These are phyloP conservation scores for Boletales sp. DNA, from an alignment of 768 basidiomycete genomes.

Conservation along the genomic window DNA sequence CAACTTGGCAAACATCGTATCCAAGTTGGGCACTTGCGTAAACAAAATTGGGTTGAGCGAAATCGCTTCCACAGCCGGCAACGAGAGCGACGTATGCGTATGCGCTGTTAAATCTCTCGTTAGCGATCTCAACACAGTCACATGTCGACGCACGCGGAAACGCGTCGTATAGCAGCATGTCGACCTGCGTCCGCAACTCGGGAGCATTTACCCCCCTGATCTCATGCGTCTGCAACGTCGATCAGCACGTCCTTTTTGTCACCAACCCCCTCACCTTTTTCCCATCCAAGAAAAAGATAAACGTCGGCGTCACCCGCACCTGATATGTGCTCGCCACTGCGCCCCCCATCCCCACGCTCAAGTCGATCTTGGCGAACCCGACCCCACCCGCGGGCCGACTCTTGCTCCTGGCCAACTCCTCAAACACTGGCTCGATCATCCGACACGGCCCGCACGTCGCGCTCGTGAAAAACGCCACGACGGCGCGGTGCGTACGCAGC, in stretches of 20 bases:
- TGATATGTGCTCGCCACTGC: slow-evolving; percentile 60
- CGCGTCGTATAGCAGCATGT: slow-evolving; percentile 69
- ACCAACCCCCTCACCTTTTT: slow-evolving; percentile 49
- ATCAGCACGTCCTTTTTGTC: not conserved
- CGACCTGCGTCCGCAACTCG: slow-evolving; percentile 71
- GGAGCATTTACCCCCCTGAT: slow-evolving; percentile 66
- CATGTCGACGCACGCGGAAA: slow-evolving; percentile 64
- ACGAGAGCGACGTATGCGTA: slow-evolving; percentile 57
- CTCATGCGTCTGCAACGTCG: slow-evolving; percentile 53
- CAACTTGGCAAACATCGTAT: slow-evolving; percentile 62
- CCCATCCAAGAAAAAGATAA: slow-evolving; percentile 81
- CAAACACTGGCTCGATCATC: slow-evolving; percentile 82
- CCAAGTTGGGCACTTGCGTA: slow-evolving; percentile 64
- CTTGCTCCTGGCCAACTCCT: slow-evolving; percentile 68
- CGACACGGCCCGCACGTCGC: slow-evolving; percentile 74
- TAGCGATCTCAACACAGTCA: not conserved
- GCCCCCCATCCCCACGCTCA: slow-evolving; percentile 62
- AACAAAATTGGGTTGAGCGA: slow-evolving; percentile 77
- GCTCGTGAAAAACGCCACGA: slow-evolving; percentile 80
- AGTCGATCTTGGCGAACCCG: slow-evolving; percentile 83
- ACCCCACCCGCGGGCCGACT: slow-evolving; percentile 44
- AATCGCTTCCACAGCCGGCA: slow-evolving; percentile 59
- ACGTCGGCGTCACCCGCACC: slow-evolving; percentile 81
- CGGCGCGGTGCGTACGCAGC: slow-evolving; percentile 62
- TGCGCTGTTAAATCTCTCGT: slow-evolving; percentile 53